These are phyloP conservation scores for Nannochloropsis granulata DNA, from an alignment of 108 stramenopile species.

Conservation along the genomic window DNA sequence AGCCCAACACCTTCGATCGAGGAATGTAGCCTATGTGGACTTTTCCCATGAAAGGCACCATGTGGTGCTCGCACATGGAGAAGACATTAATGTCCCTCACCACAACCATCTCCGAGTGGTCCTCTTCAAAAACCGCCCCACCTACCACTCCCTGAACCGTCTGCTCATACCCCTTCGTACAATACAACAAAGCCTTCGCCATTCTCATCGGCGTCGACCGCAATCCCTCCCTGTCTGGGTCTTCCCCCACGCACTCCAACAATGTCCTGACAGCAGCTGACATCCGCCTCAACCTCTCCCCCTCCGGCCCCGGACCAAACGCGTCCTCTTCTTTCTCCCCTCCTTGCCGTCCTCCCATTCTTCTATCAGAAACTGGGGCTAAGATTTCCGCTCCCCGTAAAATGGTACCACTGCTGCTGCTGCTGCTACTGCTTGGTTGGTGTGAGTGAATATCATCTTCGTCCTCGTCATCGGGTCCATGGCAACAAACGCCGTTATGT, in stretches of 20 bases:
- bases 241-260: conserved; percentile 88
- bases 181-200: conserved; percentile 84
- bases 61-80: conserved; percentile 94
- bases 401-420: too few species aligned
- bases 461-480: background rate
- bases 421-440: too few species aligned
- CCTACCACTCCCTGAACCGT: conserved; percentile 58
- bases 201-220: conserved; percentile 75
- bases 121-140: conserved; percentile 73
- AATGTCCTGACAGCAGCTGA: conserved; percentile 66
- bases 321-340: background rate
- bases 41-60: conserved; percentile 90
- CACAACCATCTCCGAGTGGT: conserved; percentile 84
- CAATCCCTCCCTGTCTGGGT: conserved; percentile 77
- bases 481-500: background rate
- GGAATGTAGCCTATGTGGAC: conserved; percentile 97
- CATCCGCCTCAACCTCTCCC: conserved; percentile 52
- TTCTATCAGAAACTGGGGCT: background rate
- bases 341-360: background rate
- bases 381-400: too few species aligned
- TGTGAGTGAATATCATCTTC: background rate
- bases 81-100: conserved; percentile 92
- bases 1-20: conserved; percentile 44
- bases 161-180: conserved; percentile 74
- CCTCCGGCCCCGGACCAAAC: background rate